Conservation (phyloP, 768 basidiomycete species). For the Pisolithus orientalis region DNA sequence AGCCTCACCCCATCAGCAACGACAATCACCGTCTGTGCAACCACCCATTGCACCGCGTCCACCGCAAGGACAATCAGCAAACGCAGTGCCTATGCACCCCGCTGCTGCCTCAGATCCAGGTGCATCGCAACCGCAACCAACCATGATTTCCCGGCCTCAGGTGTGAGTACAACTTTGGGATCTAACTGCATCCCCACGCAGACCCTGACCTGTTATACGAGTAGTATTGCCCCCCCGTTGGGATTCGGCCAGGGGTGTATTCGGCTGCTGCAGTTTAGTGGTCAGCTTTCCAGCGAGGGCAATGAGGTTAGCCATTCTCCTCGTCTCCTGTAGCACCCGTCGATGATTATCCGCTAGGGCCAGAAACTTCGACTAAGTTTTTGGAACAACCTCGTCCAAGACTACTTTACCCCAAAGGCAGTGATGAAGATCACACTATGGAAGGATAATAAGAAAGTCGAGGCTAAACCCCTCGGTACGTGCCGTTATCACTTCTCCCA, state of each 20-base stretch:
- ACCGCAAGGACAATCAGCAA: conserved; percentile 20
- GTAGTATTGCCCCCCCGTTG: conserved; percentile 29
- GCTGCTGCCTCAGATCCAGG: conserved; percentile 25
- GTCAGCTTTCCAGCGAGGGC: conserved; percentile 50
- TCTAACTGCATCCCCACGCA: neutral
- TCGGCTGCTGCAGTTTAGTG: conserved; percentile 66
- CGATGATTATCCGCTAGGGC: neutral
- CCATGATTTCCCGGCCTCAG: conserved; percentile 19
- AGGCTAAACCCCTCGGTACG: conserved; percentile 82
- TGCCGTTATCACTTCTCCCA: neutral
- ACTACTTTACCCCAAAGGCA: conserved; percentile 67
- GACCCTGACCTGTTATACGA: conserved; percentile 13
- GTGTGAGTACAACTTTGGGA: conserved; percentile 19
- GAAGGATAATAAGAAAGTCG: conserved; percentile 74
- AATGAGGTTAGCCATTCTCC: conserved; percentile 31
- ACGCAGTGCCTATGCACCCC: conserved; percentile 18
- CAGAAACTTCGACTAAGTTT: conserved; percentile 60
- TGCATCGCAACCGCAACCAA: conserved; percentile 27
- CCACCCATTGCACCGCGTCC: conserved; percentile 34
- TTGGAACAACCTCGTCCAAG: conserved; percentile 61
- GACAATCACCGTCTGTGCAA: conserved; percentile 29
- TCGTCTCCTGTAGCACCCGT: neutral
- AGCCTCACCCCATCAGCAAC: conserved; percentile 25
- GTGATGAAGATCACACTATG: conserved; percentile 79
- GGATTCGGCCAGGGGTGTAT: conserved; percentile 59